Percentiles rank a stretch among this genome's conserved stretches.
Evolutionary conservation across 139 green algal species (phyloP).

Genomic region (Zygnema cylindricum): DNA sequence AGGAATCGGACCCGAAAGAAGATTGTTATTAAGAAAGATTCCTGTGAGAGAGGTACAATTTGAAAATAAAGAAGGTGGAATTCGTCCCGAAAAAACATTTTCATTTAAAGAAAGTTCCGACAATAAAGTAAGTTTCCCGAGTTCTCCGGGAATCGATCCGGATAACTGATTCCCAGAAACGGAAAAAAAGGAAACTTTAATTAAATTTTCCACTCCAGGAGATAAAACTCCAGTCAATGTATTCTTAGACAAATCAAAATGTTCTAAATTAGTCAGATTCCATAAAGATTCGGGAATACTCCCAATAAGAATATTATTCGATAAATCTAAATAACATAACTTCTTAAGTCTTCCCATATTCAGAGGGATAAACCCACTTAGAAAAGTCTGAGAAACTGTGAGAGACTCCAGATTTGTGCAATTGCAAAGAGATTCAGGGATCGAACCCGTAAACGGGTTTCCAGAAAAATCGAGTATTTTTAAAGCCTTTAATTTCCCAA

Average conservation of each 20-base stretch:
- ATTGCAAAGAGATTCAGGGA: not conserved
- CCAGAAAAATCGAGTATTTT: not conserved
- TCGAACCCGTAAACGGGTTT: constrained; percentile 14
- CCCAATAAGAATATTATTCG: constrained; percentile 1
- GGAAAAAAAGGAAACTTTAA: not conserved
- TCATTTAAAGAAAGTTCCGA: no score
- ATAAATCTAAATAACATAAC: constrained; percentile 10
- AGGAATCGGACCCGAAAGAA: constrained; percentile 33
- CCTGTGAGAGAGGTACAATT: not conserved
- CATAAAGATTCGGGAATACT: not conserved
- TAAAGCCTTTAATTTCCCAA: not conserved
- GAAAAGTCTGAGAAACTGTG: constrained; percentile 3
- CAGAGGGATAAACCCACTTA: not conserved
- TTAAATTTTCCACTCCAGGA: not conserved
- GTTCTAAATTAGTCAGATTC: not conserved
- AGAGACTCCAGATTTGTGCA: not conserved
- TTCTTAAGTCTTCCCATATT: not conserved
- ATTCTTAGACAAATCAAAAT: not conserved
- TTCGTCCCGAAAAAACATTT: constrained; percentile 15
- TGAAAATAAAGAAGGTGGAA: constrained; percentile 9
- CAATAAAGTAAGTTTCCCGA: no score
- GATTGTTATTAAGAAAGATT: not conserved
- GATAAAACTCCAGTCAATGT: constrained; percentile 18
- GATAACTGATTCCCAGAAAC: not conserved
- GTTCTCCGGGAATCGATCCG: not conserved